Evolutionary conservation across 495 filamentous ascomycete species (phyloP).

Genomic region (Penicillium fimorum): DNA sequence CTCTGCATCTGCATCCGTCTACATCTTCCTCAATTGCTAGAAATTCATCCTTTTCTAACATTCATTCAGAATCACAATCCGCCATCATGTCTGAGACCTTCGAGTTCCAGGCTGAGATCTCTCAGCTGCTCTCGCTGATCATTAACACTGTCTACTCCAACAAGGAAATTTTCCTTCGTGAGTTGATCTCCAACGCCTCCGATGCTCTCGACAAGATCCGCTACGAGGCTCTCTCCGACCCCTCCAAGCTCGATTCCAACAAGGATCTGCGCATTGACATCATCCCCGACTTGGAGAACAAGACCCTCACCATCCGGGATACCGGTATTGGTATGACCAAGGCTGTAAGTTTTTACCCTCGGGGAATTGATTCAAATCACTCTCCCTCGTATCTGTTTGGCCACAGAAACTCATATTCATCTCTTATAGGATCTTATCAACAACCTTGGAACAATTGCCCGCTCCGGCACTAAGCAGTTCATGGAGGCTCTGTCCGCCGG

Average conservation of each 20-base stretch:
- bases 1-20: conserved; percentile 10
- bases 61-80: conserved; percentile 20
- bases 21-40: conserved; percentile 3
- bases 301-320: conserved; percentile 95
- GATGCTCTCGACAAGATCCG: conserved; percentile 99
- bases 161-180: conserved; percentile 99
- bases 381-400: background rate
- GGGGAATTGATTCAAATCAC: background rate
- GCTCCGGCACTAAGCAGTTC: conserved; percentile 99
- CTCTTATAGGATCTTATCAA: conserved; percentile 88
- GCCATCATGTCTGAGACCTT: conserved; percentile 89
- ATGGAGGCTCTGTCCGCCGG: conserved; percentile 98
- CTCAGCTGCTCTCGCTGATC: conserved; percentile 97
- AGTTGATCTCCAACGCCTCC: conserved; percentile 95
- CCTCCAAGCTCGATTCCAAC: conserved; percentile 90
- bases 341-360: conserved; percentile 67
- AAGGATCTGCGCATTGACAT: conserved; percentile 99
- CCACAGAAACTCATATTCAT: conserved; percentile 3
- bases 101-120: conserved; percentile 99
- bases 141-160: conserved; percentile 99
- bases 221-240: conserved; percentile 95
- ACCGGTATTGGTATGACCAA: conserved; percentile 99
- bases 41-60: conserved; percentile 7
- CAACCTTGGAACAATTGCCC: conserved; percentile 99
- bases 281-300: conserved; percentile 92